phyloP scores from a whole-genome alignment of 345 rosid species.

The Gossypium arboreum region DNA sequence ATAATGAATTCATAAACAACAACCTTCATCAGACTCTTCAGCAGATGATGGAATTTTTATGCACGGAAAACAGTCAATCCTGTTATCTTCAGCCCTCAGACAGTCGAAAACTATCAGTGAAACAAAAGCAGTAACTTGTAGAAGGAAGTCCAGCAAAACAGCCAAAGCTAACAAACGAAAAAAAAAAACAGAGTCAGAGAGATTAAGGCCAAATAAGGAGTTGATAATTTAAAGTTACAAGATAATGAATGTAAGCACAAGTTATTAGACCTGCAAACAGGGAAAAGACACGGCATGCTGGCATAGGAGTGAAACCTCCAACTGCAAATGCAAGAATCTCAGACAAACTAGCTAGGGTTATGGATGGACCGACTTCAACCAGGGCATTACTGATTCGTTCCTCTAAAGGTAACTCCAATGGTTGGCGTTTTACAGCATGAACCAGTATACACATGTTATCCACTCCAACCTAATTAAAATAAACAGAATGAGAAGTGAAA shows the following conservation, averaged over 20 bases:
- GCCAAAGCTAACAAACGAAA: slow-evolving; percentile 68
- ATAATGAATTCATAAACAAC: slow-evolving; percentile 9
- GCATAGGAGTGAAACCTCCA: slow-evolving; percentile 94
- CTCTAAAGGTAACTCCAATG: slow-evolving; percentile 62
- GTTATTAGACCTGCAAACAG: slow-evolving; percentile 79
- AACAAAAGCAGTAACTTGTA: slow-evolving; percentile 96
- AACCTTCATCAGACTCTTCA: slow-evolving; percentile 66
- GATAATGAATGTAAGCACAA: not conserved
- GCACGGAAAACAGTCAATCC: slow-evolving; percentile 94
- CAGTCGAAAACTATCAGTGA: slow-evolving; percentile 89
- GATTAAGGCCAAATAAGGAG: not conserved
- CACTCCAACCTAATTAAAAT: slow-evolving; percentile 75
- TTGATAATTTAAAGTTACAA: not conserved
- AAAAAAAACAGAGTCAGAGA: not conserved
- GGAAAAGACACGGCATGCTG: slow-evolving; percentile 96
- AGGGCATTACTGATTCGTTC: slow-evolving; percentile 89
- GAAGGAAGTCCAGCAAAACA: slow-evolving; percentile 89
- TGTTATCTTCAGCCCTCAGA: slow-evolving; percentile 63
- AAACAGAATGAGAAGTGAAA: not conserved
- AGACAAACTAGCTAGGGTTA: slow-evolving; percentile 91
- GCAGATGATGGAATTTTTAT: slow-evolving; percentile 45
- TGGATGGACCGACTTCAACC: slow-evolving; percentile 96
- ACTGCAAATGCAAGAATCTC: slow-evolving; percentile 96
- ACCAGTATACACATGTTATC: slow-evolving; percentile 98
- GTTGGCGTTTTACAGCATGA: slow-evolving; percentile 91